phyloP scores from a whole-genome alignment of 1,139 yeast genomes.

The Saccharomycopsis hybrid region DNA sequence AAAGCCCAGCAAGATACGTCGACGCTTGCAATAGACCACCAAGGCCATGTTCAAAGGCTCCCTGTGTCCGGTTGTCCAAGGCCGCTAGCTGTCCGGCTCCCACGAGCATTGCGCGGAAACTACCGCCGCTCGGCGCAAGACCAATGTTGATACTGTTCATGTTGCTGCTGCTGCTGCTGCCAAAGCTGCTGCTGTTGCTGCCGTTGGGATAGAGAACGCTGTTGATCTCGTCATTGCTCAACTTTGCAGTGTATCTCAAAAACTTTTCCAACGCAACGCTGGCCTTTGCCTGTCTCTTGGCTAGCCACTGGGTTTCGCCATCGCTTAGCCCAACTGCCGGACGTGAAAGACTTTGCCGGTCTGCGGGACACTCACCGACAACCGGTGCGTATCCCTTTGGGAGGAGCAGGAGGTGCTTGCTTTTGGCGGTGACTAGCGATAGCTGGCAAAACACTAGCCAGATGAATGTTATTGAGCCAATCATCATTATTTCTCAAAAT shows the following conservation, averaged over 20 bases:
- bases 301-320: conserved; percentile 13
- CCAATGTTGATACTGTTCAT: conserved; percentile 43
- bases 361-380: conserved; percentile 18
- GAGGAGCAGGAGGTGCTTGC: neutral
- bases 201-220: conserved; percentile 1
- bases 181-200: conserved; percentile 8
- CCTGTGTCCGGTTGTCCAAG: conserved; percentile 64
- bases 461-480: too few species aligned
- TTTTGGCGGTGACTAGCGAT: too few species aligned
- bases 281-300: conserved; percentile 13
- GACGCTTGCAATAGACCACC: conserved; percentile 75
- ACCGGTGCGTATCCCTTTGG: conserved; percentile 15
- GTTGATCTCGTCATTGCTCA: conserved; percentile 5
- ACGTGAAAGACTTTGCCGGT: conserved; percentile 13
- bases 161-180: conserved; percentile 10
- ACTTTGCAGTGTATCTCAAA: conserved; percentile 10
- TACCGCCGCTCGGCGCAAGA: conserved; percentile 85
- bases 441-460: too few species aligned
- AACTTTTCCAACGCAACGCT: conserved; percentile 12
- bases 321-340: conserved; percentile 10
- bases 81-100: conserved; percentile 91
- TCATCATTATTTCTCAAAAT: too few species aligned
- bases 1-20: conserved; percentile 70
- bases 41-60: conserved; percentile 52
- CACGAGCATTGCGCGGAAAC: conserved; percentile 80